phyloP scores from a whole-genome alignment of 495 filamentous ascomycete genomes.

The Penicillium alfredii region DNA sequence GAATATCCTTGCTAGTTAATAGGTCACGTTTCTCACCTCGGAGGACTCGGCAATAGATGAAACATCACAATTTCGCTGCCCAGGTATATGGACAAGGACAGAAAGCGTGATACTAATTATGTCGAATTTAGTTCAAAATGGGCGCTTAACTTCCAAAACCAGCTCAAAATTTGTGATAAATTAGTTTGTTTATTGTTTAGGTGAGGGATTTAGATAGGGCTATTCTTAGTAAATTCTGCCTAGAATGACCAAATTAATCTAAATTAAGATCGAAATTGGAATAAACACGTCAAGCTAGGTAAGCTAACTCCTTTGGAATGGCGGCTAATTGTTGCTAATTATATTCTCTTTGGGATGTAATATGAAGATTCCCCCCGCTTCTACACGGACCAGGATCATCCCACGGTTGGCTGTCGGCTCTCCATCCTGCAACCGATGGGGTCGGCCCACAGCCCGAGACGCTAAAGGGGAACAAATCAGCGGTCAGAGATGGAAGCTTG shows the following conservation, averaged over 20 bases:
- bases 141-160: too few species aligned
- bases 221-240: background rate
- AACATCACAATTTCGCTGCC: background rate
- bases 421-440: background rate
- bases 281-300: background rate
- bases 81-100: too few species aligned
- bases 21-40: background rate
- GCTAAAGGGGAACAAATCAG: constrained; percentile 2
- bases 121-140: background rate
- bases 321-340: constrained; percentile 27
- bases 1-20: too few species aligned
- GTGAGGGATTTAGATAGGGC: too few species aligned
- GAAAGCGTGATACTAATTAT: background rate
- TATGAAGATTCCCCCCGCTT: constrained; percentile 6
- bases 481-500: constrained; percentile 17
- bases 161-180: too few species aligned
- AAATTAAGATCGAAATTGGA: constrained; percentile 2
- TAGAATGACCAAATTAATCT: background rate
- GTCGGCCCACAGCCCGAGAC: background rate
- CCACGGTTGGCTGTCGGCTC: constrained; percentile 10
- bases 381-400: constrained; percentile 4
- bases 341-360: too few species aligned
- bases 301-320: constrained; percentile 2
- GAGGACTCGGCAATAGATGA: background rate
- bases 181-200: too few species aligned